phyloP scores from a whole-genome alignment of 257 asterid species.

The Fraxinus quadrangulata region DNA sequence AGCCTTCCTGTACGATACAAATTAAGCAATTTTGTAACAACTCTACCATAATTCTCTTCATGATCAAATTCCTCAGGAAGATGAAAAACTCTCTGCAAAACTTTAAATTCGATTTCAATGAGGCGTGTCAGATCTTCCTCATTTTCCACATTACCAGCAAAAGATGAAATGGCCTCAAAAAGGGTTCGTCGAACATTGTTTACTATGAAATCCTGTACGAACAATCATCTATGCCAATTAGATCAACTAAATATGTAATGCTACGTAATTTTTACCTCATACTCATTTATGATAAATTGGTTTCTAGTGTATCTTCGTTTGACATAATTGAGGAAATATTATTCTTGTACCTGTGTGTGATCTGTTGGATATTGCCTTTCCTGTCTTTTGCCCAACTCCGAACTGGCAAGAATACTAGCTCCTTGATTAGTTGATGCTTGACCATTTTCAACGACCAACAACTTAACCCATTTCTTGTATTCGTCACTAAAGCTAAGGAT shows the following conservation, averaged over 20 bases:
- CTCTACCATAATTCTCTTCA: conserved; percentile 38
- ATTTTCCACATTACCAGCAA: conserved; percentile 39
- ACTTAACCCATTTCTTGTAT: conserved; percentile 78
- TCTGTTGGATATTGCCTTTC: conserved; percentile 57
- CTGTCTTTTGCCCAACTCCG: conserved; percentile 37
- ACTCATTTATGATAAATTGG: neutral
- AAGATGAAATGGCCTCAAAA: conserved; percentile 52
- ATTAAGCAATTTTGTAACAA: conserved; percentile 67
- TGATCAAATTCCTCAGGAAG: conserved; percentile 38
- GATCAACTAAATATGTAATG: neutral
- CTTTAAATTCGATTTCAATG: conserved; percentile 44
- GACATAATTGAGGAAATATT: neutral
- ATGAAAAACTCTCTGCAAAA: conserved; percentile 52
- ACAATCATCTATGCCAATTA: conserved; percentile 12
- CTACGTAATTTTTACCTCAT: neutral
- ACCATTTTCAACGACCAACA: conserved; percentile 30
- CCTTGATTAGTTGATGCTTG: conserved; percentile 23
- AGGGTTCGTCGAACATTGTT: conserved; percentile 58
- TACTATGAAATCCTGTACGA: conserved; percentile 72
- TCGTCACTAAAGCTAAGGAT: conserved; percentile 59
- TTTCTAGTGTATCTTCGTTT: neutral
- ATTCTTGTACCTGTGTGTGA: conserved; percentile 81
- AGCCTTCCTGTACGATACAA: conserved; percentile 90
- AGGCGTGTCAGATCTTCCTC: conserved; percentile 43
- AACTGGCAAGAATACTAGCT: conserved; percentile 16